phyloP scores from a whole-genome alignment of 2,329 filamentous ascomycete species.

The Hypoxylon sp. region DNA sequence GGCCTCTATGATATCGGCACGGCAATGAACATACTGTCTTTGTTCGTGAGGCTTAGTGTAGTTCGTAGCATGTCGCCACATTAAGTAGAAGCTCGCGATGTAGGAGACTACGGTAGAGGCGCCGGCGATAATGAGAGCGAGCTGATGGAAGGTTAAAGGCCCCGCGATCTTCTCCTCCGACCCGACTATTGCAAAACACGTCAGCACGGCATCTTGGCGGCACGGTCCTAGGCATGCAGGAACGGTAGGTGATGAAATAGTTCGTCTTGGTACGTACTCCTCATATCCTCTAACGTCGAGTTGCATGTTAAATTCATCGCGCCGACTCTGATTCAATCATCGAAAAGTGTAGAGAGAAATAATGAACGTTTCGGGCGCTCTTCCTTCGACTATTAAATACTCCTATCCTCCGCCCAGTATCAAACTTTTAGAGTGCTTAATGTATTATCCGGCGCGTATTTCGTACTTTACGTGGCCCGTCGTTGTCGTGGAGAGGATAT shows the following conservation, averaged over 20 bases:
- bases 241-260: slow-evolving; percentile 33
- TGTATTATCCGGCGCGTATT: slow-evolving; percentile 11
- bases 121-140: slow-evolving; percentile 65
- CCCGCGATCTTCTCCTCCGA: slow-evolving; percentile 63
- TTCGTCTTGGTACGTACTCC: slow-evolving; percentile 49
- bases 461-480: slow-evolving; percentile 18
- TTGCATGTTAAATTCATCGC: slow-evolving; percentile 53
- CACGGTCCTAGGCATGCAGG: slow-evolving; percentile 46
- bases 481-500: slow-evolving; percentile 10
- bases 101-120: slow-evolving; percentile 64
- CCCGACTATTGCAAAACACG: slow-evolving; percentile 54
- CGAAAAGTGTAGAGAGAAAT: slow-evolving; percentile 3
- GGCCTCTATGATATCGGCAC: slow-evolving; percentile 2
- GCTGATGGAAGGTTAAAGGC: slow-evolving; percentile 65
- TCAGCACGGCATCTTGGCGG: slow-evolving; percentile 49
- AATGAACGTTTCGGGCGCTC: not conserved
- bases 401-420: slow-evolving; percentile 19
- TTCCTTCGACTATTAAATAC: not conserved
- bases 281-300: slow-evolving; percentile 53
- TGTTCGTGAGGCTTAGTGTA: slow-evolving; percentile 72
- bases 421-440: slow-evolving; percentile 3
- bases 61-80: slow-evolving; percentile 69
- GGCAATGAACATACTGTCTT: slow-evolving; percentile 58
- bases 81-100: slow-evolving; percentile 66
- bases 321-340: slow-evolving; percentile 49